Evolutionary conservation across 305 asterid species (phyloP).

Genomic region (Salvia sclarea): DNA sequence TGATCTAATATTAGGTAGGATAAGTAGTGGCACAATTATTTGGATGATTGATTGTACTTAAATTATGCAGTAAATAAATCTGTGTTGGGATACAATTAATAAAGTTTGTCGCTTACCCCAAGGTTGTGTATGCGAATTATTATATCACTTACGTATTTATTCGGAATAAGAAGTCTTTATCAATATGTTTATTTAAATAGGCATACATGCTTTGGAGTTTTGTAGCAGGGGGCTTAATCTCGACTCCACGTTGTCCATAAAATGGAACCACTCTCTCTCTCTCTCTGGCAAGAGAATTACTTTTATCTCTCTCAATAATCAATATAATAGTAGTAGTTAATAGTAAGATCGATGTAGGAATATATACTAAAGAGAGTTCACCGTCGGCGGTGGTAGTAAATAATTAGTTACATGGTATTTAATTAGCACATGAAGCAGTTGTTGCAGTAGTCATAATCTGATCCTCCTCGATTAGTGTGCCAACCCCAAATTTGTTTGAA

Average conservation of each 20-base stretch:
- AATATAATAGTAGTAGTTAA: too few species aligned
- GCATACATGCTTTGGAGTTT: constrained; percentile 14
- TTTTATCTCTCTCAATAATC: too few species aligned
- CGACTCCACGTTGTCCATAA: neutral
- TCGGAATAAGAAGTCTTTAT: constrained; percentile 38
- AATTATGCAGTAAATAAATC: neutral
- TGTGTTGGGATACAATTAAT: neutral
- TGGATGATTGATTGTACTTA: neutral
- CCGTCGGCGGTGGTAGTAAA: constrained; percentile 29
- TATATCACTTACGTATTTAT: neutral
- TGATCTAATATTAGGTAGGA: neutral
- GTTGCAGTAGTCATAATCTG: constrained; percentile 54
- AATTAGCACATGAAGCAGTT: constrained; percentile 51
- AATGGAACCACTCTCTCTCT: neutral
- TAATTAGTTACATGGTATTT: neutral
- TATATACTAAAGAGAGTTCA: neutral
- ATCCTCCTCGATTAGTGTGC: constrained; percentile 85
- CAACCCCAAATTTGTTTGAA: constrained; percentile 32
- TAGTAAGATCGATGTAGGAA: too few species aligned
- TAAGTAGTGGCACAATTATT: neutral
- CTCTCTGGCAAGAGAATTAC: neutral
- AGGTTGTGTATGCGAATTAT: constrained; percentile 25
- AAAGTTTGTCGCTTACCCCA: constrained; percentile 41
- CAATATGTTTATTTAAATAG: constrained; percentile 23
- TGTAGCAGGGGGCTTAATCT: constrained; percentile 25